phyloP scores from a whole-genome alignment of 202 grass and related monocot genomes.

The Schoenoplectus tabernaemontani region DNA sequence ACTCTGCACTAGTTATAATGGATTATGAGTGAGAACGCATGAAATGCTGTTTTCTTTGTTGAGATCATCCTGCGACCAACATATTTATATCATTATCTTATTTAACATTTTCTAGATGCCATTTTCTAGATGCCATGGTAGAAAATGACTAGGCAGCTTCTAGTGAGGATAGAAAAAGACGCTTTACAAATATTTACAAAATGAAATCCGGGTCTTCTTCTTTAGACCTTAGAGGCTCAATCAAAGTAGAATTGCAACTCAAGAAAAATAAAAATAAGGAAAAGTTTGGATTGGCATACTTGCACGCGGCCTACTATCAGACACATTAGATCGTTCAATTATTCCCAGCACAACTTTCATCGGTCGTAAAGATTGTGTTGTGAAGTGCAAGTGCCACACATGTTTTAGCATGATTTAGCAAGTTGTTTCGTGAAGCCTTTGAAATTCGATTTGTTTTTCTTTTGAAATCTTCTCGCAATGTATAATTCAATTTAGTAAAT shows the following conservation, averaged over 20 bases:
- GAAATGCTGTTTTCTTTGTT: neutral
- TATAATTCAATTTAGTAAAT: no score
- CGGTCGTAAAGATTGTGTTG: neutral
- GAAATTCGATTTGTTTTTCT: no score
- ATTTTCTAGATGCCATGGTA: slow-evolving; percentile 3
- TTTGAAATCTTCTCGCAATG: no score
- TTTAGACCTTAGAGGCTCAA: neutral
- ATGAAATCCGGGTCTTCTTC: neutral
- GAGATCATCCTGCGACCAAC: neutral
- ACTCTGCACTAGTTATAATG: neutral
- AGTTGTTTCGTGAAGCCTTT: no score
- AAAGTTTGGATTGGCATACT: neutral
- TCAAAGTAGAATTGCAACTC: neutral
- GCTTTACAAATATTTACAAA: neutral
- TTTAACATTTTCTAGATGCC: neutral
- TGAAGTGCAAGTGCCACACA: neutral
- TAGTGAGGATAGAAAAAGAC: neutral
- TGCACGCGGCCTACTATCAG: neutral
- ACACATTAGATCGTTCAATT: neutral
- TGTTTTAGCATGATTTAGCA: neutral
- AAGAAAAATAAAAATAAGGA: neutral
- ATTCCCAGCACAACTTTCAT: neutral
- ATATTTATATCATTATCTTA: neutral
- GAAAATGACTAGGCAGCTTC: neutral
- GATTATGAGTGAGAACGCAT: slow-evolving; percentile 9